Evolutionary conservation across 495 filamentous ascomycete genomes (phyloP).

Genomic region (Aspergillus bertholletiae): DNA sequence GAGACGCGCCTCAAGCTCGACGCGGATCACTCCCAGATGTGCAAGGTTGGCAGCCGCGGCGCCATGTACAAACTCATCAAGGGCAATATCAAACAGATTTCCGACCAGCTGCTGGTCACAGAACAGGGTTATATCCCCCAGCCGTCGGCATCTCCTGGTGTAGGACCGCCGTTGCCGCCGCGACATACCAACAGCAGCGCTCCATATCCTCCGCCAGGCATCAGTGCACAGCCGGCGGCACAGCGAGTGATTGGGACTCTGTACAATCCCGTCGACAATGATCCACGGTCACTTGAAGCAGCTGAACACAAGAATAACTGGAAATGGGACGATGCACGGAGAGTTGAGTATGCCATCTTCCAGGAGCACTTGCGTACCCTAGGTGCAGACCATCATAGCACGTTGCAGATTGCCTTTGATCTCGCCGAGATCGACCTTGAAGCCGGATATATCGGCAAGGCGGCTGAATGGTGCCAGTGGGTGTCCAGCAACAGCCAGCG

Average conservation of each 20-base stretch:
- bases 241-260: constrained; percentile 19
- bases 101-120: constrained; percentile 29
- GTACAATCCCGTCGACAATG: constrained; percentile 23
- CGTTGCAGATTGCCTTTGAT: constrained; percentile 28
- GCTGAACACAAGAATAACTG: constrained; percentile 29
- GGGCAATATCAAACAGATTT: constrained; percentile 37
- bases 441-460: constrained; percentile 23
- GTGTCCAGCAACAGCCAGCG: constrained; percentile 29
- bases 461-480: constrained; percentile 33
- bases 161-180: constrained; percentile 29
- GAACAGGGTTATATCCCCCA: constrained; percentile 35
- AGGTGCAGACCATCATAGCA: constrained; percentile 34
- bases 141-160: constrained; percentile 10
- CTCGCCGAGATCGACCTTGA: constrained; percentile 31
- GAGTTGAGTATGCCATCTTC: constrained; percentile 34
- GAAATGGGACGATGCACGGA: constrained; percentile 32
- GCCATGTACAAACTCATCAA: constrained; percentile 38
- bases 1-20: constrained; percentile 40
- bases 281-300: constrained; percentile 27
- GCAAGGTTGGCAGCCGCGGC: constrained; percentile 29
- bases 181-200: constrained; percentile 32
- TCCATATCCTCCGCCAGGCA: constrained; percentile 22
- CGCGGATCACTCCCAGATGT: constrained; percentile 40
- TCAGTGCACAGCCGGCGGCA: constrained; percentile 7
- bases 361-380: constrained; percentile 31